Percentiles rank a stretch among this genome's conserved stretches.
Evolutionary conservation across 495 filamentous ascomycete species (phyloP).

Genomic region (Extremus antarcticus): DNA sequence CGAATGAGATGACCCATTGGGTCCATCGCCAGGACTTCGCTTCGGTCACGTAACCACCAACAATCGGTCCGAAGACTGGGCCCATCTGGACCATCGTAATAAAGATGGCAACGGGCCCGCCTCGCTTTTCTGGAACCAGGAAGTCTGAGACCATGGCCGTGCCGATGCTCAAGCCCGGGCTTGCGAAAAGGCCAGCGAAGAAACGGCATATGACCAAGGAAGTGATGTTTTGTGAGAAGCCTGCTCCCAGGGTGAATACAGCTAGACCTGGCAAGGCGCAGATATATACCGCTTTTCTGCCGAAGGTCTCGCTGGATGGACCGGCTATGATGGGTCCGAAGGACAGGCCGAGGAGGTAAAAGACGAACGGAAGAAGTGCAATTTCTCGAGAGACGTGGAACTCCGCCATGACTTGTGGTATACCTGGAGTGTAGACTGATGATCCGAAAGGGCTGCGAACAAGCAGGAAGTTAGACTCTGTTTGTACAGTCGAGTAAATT

Average conservation of each 20-base stretch:
- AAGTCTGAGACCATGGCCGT: conserved; percentile 9
- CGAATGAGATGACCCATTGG: conserved; percentile 12
- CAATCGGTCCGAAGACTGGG: conserved; percentile 4
- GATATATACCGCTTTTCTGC: conserved; percentile 11
- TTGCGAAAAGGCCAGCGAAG: conserved; percentile 16
- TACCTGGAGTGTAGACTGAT: conserved; percentile 19
- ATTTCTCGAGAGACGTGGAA: conserved; percentile 11
- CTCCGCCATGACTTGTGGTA: neutral
- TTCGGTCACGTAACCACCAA: conserved; percentile 12
- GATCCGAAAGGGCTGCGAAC: conserved; percentile 7
- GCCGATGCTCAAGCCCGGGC: conserved; percentile 3
- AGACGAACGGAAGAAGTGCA: conserved; percentile 11
- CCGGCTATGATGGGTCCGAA: conserved; percentile 15
- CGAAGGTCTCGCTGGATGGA: conserved; percentile 16
- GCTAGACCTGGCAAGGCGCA: conserved; percentile 7
- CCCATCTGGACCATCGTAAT: conserved; percentile 1
- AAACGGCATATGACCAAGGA: conserved; percentile 10
- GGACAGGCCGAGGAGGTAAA: conserved; percentile 14
- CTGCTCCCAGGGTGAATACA: conserved; percentile 15
- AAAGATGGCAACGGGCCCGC: conserved; percentile 5
- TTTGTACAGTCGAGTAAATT: neutral
- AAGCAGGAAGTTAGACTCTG: no score
- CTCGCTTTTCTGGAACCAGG: neutral
- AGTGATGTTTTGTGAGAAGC: conserved; percentile 15
- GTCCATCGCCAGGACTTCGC: conserved; percentile 18